Percentiles rank a stretch among this genome's conserved stretches.
Conservation (phyloP, 108 stramenopile species). For the Cylindrotheca closterium region DNA sequence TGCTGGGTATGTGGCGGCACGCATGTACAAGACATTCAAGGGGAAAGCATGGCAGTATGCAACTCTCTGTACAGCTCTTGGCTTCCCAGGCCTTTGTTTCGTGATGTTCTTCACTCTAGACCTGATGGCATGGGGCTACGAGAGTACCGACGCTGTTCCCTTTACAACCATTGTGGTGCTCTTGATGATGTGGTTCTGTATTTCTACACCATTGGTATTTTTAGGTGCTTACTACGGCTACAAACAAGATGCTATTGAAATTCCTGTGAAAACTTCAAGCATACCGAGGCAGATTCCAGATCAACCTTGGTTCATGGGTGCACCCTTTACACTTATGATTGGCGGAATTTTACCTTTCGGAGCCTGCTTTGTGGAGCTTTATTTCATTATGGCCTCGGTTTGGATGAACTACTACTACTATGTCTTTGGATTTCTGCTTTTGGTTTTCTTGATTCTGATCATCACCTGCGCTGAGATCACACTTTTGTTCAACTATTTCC, state of each 20-base stretch:
- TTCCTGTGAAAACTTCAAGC: conserved; percentile 89
- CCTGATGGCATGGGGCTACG: conserved; percentile 68
- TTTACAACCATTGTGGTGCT: conserved; percentile 89
- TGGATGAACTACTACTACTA: conserved; percentile 98
- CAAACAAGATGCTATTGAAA: conserved; percentile 92
- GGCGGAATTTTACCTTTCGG: conserved; percentile 99
- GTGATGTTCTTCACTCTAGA: conserved; percentile 87
- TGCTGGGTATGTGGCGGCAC: conserved; percentile 90
- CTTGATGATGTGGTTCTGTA: conserved; percentile 93
- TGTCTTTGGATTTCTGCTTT: conserved; percentile 96
- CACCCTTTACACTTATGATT: conserved; percentile 81
- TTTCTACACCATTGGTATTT: conserved; percentile 95
- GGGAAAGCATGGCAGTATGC: conserved; percentile 95
- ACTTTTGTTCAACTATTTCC: conserved; percentile 97
- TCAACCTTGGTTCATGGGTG: conserved; percentile 92
- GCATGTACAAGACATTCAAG: conserved; percentile 98
- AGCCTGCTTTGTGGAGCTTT: conserved; percentile 96
- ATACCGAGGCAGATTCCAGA: conserved; percentile 94
- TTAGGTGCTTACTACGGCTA: conserved; percentile 98
- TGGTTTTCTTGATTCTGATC: conserved; percentile 94
- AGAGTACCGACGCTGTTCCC: conserved; percentile 91
- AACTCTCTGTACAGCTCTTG: conserved; percentile 84
- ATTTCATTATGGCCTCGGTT: conserved; percentile 94
- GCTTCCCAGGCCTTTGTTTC: conserved; percentile 91
- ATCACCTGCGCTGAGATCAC: conserved; percentile 97